Conservation (phyloP, 1,139 yeast species). For the Zygosaccharomyces pseudobailii region DNA sequence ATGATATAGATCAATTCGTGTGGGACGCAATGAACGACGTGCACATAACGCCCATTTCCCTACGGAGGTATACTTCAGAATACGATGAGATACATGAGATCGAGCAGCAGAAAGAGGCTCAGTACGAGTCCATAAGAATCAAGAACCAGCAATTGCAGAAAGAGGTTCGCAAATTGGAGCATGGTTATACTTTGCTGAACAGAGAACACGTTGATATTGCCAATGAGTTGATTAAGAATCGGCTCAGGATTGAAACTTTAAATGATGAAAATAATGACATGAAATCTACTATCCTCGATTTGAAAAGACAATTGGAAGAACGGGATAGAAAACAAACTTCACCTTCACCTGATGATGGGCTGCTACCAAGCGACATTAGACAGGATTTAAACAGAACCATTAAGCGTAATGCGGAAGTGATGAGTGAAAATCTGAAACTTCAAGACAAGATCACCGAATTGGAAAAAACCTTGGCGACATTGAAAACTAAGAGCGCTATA, state of each 20-base stretch:
- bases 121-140: constrained; percentile 58
- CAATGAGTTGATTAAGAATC: constrained; percentile 64
- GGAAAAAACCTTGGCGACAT: constrained; percentile 28
- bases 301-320: constrained; percentile 37
- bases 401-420: constrained; percentile 55
- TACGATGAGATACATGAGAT: constrained; percentile 65
- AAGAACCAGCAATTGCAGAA: constrained; percentile 70
- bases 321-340: constrained; percentile 30
- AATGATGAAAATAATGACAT: constrained; percentile 60
- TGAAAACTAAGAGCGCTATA: constrained; percentile 13
- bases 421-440: constrained; percentile 47
- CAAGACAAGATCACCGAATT: constrained; percentile 43
- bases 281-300: constrained; percentile 47
- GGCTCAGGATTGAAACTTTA: constrained; percentile 60
- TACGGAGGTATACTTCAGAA: constrained; percentile 67
- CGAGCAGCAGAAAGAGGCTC: constrained; percentile 65
- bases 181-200: constrained; percentile 62
- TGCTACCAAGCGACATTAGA: constrained; percentile 39
- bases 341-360: constrained; percentile 28
- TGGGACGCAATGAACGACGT: constrained; percentile 64
- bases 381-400: constrained; percentile 47
- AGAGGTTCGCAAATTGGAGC: constrained; percentile 71
- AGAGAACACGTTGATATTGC: constrained; percentile 77
- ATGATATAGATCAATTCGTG: constrained; percentile 71
- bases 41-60: constrained; percentile 63